Evolutionary conservation across 2,329 filamentous ascomycete species (phyloP).

Genomic region (Rutstroemia sp.): DNA sequence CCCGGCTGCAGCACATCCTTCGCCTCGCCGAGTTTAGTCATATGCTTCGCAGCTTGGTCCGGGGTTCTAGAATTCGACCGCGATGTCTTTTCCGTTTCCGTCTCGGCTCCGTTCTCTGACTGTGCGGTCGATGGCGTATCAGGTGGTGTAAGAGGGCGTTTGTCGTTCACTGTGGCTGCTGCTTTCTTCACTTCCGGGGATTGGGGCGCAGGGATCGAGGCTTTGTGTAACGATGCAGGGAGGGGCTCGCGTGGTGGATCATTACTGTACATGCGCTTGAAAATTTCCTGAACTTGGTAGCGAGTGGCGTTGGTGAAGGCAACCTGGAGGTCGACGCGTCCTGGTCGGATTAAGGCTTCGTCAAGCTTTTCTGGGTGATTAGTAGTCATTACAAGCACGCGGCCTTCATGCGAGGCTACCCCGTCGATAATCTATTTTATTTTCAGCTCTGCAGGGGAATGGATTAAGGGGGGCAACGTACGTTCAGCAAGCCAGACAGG

Average conservation of each 20-base stretch:
- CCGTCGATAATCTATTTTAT: slow-evolving; percentile 30
- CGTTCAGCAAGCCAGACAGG: slow-evolving; percentile 69
- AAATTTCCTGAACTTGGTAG: slow-evolving; percentile 48
- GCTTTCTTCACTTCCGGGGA: neutral
- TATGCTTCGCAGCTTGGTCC: neutral
- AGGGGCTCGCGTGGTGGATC: slow-evolving; percentile 17
- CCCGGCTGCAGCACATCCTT: neutral
- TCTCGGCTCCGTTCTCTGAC: neutral
- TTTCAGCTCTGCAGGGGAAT: neutral
- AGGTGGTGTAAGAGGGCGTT: slow-evolving; percentile 14
- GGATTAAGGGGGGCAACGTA: slow-evolving; percentile 8
- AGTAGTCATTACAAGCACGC: slow-evolving; percentile 76
- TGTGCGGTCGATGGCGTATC: slow-evolving; percentile 10
- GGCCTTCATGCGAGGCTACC: slow-evolving; percentile 70
- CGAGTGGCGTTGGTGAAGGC: slow-evolving; percentile 52
- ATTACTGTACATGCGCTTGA: slow-evolving; percentile 51
- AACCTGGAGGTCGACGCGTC: slow-evolving; percentile 64
- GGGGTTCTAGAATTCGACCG: neutral
- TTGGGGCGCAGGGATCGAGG: neutral
- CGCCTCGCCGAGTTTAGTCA: neutral
- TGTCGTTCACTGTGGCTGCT: neutral
- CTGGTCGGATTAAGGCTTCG: slow-evolving; percentile 65
- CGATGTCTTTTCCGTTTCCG: neutral
- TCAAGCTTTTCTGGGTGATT: slow-evolving; percentile 70
- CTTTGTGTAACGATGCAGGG: neutral